phyloP scores from a whole-genome alignment of 208 protist species.

The Entamoeba invadens region DNA sequence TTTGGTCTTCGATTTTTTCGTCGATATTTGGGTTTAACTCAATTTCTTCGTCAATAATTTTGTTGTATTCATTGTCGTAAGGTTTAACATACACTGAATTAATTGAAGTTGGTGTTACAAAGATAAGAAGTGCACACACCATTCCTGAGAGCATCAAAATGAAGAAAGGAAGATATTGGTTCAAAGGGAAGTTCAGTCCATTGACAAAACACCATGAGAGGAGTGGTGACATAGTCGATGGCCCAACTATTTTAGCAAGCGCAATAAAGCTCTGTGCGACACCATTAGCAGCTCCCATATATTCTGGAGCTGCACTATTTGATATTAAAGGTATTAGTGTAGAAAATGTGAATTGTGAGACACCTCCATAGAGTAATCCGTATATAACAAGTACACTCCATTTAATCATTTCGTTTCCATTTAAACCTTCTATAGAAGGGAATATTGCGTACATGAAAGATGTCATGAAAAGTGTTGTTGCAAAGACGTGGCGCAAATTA shows the following conservation, averaged over 20 bases:
- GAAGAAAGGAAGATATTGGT: not conserved
- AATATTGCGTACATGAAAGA: not conserved
- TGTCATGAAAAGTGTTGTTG: not conserved
- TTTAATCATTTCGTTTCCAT: not conserved
- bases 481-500: not conserved
- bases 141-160: not conserved
- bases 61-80: too few species aligned
- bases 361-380: not conserved
- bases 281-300: not conserved
- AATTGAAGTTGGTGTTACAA: not conserved
- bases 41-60: too few species aligned
- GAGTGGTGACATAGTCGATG: not conserved
- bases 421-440: not conserved
- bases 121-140: not conserved
- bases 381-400: not conserved
- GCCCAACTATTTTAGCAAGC: not conserved
- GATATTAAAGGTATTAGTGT: not conserved
- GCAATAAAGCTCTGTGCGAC: not conserved
- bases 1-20: too few species aligned
- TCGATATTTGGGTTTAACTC: too few species aligned
- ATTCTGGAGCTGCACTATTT: not conserved
- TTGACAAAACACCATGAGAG: not conserved
- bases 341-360: not conserved
- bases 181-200: not conserved
- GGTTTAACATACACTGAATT: not conserved